Conservation (phyloP, 202 grass and related monocot species). For the Schoenoplectus triqueter region DNA sequence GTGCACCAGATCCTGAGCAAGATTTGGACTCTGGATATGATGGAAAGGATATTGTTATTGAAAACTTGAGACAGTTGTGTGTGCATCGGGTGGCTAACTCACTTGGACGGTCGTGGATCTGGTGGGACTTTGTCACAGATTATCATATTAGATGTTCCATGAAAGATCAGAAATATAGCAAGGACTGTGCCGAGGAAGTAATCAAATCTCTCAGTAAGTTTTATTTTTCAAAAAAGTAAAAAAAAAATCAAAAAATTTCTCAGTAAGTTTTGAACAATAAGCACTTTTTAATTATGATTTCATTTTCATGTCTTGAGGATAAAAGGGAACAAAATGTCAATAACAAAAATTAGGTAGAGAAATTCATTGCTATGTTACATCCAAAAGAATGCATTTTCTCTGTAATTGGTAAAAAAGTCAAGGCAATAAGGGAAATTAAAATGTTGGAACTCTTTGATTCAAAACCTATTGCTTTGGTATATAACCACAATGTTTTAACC, state of each 20-base stretch:
- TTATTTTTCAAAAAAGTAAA: no score
- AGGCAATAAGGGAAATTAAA: neutral
- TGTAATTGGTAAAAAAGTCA: neutral
- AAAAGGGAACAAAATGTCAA: neutral
- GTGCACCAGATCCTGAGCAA: conserved; percentile 81
- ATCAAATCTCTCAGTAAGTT: conserved; percentile 61
- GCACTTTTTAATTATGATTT: neutral
- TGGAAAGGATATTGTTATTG: conserved; percentile 69
- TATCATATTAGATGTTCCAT: conserved; percentile 87
- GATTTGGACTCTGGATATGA: conserved; percentile 62
- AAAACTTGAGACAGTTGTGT: conserved; percentile 93
- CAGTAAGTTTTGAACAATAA: conserved; percentile 7
- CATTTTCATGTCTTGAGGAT: neutral
- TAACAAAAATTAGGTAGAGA: no score
- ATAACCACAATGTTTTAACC: neutral
- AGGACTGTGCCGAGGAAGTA: conserved; percentile 54
- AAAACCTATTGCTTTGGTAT: neutral
- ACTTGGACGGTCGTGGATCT: conserved; percentile 54
- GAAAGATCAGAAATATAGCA: conserved; percentile 61
- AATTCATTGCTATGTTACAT: neutral
- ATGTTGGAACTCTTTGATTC: neutral
- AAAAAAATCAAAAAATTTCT: no score
- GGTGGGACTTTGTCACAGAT: conserved; percentile 92
- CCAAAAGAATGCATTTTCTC: neutral
- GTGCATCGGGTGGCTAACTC: conserved; percentile 78